Evolutionary conservation across 257 asterid species (phyloP).

Genomic region (Ophiorrhiza pumila): DNA sequence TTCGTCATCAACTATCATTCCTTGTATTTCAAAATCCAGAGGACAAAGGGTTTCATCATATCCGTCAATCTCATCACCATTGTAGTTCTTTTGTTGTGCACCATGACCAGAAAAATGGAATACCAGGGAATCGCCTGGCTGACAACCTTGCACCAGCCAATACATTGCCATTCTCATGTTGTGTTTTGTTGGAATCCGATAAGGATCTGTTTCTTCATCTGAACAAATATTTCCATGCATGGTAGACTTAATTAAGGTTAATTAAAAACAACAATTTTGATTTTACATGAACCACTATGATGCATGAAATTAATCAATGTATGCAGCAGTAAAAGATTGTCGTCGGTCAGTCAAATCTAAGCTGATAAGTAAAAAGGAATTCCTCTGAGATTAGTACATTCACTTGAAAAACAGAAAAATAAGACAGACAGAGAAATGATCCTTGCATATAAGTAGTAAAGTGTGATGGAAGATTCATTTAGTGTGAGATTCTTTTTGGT

Average conservation of each 20-base stretch:
- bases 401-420: background rate
- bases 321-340: background rate
- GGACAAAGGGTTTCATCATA: slow-evolving; percentile 91
- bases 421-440: no score
- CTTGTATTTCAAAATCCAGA: slow-evolving; percentile 66
- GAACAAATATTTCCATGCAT: slow-evolving; percentile 35
- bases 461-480: no score
- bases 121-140: slow-evolving; percentile 91
- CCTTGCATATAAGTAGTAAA: no score
- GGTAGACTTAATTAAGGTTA: slow-evolving; percentile 2
- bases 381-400: background rate
- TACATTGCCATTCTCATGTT: slow-evolving; percentile 89
- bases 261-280: slow-evolving; percentile 15
- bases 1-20: slow-evolving; percentile 84
- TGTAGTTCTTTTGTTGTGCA: slow-evolving; percentile 72
- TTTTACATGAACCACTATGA: background rate
- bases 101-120: slow-evolving; percentile 96
- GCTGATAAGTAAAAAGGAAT: background rate
- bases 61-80: slow-evolving; percentile 92
- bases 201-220: slow-evolving; percentile 87
- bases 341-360: background rate
- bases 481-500: background rate
- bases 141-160: slow-evolving; percentile 88
- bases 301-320: background rate
- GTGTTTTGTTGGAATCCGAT: slow-evolving; percentile 76